Evolutionary conservation across 2,329 filamentous ascomycete species (phyloP).

Genomic region (Lecanicillium sp.): DNA sequence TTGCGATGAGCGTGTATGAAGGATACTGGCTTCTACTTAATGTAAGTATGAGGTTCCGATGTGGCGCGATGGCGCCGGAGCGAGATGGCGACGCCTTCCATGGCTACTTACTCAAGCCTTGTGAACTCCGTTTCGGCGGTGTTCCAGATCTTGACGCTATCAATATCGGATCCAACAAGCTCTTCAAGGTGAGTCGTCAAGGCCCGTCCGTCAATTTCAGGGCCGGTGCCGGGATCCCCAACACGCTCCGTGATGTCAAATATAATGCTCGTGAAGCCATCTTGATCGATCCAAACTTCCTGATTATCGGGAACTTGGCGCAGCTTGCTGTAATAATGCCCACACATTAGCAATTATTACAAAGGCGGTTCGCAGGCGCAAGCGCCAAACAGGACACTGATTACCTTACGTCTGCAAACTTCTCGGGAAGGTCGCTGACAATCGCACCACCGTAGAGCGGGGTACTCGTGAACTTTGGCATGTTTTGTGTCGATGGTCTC

Average conservation of each 20-base stretch:
- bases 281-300: conserved; percentile 81
- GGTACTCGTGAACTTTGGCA: conserved; percentile 48
- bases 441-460: conserved; percentile 69
- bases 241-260: conserved; percentile 86
- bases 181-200: conserved; percentile 63
- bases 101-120: conserved; percentile 39
- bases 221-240: conserved; percentile 40
- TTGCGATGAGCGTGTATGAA: conserved; percentile 63
- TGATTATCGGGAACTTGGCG: conserved; percentile 79
- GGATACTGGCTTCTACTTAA: conserved; percentile 37
- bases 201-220: conserved; percentile 62
- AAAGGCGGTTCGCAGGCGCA: too few species aligned
- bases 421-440: conserved; percentile 56
- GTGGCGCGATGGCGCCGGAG: too few species aligned
- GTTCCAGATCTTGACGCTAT: conserved; percentile 59
- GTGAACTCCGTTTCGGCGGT: conserved; percentile 54
- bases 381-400: too few species aligned
- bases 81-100: too few species aligned
- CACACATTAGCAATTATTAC: too few species aligned
- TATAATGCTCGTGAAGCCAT: conserved; percentile 80
- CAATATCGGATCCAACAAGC: conserved; percentile 55
- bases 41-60: conserved; percentile 18
- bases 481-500: conserved; percentile 17
- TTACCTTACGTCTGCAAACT: conserved; percentile 70
- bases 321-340: conserved; percentile 57